These are phyloP conservation scores for Solanum phureja DNA, from an alignment of 257 asterid genomes.

Conservation along the genomic window DNA sequence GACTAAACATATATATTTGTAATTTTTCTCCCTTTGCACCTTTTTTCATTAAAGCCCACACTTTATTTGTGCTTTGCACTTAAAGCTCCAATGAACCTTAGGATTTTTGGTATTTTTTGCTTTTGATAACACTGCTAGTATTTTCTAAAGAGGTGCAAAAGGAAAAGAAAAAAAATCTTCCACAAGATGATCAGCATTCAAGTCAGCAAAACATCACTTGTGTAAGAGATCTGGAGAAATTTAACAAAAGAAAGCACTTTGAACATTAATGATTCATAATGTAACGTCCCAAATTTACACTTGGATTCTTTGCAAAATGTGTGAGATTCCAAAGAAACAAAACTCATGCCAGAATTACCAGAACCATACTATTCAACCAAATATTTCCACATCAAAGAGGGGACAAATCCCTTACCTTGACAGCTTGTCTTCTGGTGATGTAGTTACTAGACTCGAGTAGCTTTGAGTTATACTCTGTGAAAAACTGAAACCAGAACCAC, in stretches of 20 bases:
- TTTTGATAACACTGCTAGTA: not conserved
- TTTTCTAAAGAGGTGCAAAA: not conserved
- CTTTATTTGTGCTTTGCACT: not conserved
- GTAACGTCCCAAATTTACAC: not conserved
- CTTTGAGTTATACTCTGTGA: slow-evolving; percentile 77
- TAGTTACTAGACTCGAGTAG: slow-evolving; percentile 73
- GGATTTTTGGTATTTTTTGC: not conserved
- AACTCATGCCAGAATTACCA: not conserved
- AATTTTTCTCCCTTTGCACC: not conserved
- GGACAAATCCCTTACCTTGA: slow-evolving; percentile 42
- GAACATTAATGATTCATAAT: not conserved
- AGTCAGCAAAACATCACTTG: not conserved
- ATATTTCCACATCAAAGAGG: not conserved
- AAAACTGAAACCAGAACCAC: slow-evolving; percentile 41
- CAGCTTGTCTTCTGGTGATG: slow-evolving; percentile 86
- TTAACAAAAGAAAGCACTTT: not conserved
- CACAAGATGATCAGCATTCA: not conserved
- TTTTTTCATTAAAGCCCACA: not conserved
- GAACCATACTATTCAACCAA: not conserved
- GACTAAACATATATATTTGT: not conserved
- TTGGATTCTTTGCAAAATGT: not conserved
- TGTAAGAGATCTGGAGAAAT: not conserved
- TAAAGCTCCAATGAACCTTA: not conserved
- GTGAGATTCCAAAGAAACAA: not conserved
- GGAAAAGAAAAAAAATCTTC: not conserved